phyloP scores from a whole-genome alignment of 805 yeast genomes.

The Barnettozyma wickerhamii region DNA sequence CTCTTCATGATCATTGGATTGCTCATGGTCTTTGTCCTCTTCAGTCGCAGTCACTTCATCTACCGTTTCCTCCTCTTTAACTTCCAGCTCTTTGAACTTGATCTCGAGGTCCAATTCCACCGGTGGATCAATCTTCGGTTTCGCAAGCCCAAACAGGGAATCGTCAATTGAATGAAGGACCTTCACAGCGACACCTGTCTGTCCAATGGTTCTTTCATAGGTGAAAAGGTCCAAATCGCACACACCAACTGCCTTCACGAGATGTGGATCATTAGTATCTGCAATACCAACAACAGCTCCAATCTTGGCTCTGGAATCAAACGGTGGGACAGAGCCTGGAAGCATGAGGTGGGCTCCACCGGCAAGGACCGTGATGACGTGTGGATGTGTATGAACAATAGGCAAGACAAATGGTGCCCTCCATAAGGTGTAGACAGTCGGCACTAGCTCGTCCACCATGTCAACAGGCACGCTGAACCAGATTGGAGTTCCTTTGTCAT shows the following conservation, averaged over 20 bases:
- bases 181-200: slow-evolving; percentile 74
- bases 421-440: slow-evolving; percentile 76
- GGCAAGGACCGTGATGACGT: slow-evolving; percentile 63
- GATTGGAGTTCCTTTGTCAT: slow-evolving; percentile 59
- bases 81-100: slow-evolving; percentile 17
- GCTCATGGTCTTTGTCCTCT: slow-evolving; percentile 9
- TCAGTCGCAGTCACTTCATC: slow-evolving; percentile 9
- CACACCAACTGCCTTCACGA: slow-evolving; percentile 69
- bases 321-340: slow-evolving; percentile 61
- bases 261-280: slow-evolving; percentile 52
- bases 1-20: slow-evolving; percentile 5
- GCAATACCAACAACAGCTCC: slow-evolving; percentile 74
- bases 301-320: slow-evolving; percentile 41
- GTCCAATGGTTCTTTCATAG: slow-evolving; percentile 47
- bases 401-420: slow-evolving; percentile 63
- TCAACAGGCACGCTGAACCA: slow-evolving; percentile 66
- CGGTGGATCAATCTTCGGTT: slow-evolving; percentile 43
- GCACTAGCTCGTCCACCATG: slow-evolving; percentile 37
- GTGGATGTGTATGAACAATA: slow-evolving; percentile 61
- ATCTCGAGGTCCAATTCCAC: slow-evolving; percentile 26
- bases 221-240: slow-evolving; percentile 45
- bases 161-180: slow-evolving; percentile 69
- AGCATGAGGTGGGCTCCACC: slow-evolving; percentile 83
- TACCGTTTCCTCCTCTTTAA: slow-evolving; percentile 14
- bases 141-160: slow-evolving; percentile 49